These are phyloP conservation scores for Marchantia paleacea DNA, from an alignment of 225 moss, liverwort and hornwort genomes.

Conservation along the genomic window DNA sequence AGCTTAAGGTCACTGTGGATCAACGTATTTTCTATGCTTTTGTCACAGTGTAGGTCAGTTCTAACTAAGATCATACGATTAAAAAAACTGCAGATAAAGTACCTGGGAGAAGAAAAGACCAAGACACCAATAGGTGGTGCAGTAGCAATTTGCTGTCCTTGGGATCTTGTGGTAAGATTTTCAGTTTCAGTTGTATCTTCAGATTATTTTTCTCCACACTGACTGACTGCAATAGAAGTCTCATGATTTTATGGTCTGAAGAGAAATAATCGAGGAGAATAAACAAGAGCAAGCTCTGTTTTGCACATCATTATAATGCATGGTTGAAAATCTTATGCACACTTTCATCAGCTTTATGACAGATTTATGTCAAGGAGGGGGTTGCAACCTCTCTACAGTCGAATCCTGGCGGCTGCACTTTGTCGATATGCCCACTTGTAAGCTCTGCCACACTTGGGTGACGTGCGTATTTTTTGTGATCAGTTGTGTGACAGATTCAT, in stretches of 20 bases:
- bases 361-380: conserved; percentile 60
- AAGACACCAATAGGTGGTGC: conserved; percentile 75
- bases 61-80: not conserved
- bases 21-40: not conserved
- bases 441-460: conserved; percentile 20
- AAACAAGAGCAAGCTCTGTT: not conserved
- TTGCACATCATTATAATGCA: not conserved
- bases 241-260: not conserved
- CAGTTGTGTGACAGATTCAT: conserved; percentile 92
- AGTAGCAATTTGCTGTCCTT: conserved; percentile 80
- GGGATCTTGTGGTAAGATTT: conserved; percentile 83
- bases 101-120: conserved; percentile 85
- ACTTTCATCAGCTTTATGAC: conserved; percentile 62
- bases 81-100: conserved; percentile 56
- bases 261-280: not conserved
- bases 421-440: conserved; percentile 62
- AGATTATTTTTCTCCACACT: too few relatives aligned
- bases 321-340: not conserved
- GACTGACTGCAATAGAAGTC: not conserved
- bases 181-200: not conserved
- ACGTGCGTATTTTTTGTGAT: conserved; percentile 10
- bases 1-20: not conserved
- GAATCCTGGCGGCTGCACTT: conserved; percentile 53
- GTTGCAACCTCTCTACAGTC: conserved; percentile 65
- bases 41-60: not conserved